phyloP scores from a whole-genome alignment of 2,329 filamentous ascomycete species.

The Aureobasidium sp. region DNA sequence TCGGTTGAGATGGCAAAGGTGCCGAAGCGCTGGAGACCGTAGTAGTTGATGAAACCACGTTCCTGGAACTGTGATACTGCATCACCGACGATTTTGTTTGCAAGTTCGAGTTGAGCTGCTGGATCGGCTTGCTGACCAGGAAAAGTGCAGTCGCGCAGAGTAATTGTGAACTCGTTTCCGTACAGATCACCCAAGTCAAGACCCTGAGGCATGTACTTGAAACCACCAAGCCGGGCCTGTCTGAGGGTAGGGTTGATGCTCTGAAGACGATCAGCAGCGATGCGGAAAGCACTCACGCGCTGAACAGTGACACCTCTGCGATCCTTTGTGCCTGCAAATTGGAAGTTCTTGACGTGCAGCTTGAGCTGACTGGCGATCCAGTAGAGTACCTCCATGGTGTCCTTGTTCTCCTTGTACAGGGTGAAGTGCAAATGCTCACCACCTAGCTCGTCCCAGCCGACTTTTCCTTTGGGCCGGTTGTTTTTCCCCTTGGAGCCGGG shows the following conservation, averaged over 20 bases:
- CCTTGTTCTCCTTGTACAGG: constrained; percentile 93
- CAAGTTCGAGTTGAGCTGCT: constrained; percentile 36
- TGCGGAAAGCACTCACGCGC: constrained; percentile 61
- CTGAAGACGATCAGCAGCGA: constrained; percentile 57
- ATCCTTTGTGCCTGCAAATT: constrained; percentile 88
- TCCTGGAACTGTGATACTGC: constrained; percentile 61
- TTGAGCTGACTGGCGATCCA: constrained; percentile 69
- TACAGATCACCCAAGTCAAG: constrained; percentile 75
- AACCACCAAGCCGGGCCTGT: constrained; percentile 60
- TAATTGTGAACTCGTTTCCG: constrained; percentile 91
- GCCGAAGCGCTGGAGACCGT: constrained; percentile 93
- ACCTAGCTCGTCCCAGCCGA: constrained; percentile 59
- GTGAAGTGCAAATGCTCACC: constrained; percentile 85
- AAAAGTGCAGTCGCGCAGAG: constrained; percentile 76
- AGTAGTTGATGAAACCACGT: constrained; percentile 94
- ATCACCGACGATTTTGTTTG: constrained; percentile 44
- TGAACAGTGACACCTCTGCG: constrained; percentile 80
- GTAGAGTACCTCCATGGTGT: constrained; percentile 84
- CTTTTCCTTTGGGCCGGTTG: constrained; percentile 34
- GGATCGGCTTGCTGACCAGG: constrained; percentile 33
- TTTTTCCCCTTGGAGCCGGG: constrained; percentile 17
- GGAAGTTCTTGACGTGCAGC: constrained; percentile 60
- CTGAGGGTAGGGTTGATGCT: constrained; percentile 55
- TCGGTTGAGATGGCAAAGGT: constrained; percentile 83
- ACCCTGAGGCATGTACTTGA: constrained; percentile 63